Base-by-base conservation (phyloP, 176 grass and related monocot species). In the Echinochloa phyllopogon region DNA sequence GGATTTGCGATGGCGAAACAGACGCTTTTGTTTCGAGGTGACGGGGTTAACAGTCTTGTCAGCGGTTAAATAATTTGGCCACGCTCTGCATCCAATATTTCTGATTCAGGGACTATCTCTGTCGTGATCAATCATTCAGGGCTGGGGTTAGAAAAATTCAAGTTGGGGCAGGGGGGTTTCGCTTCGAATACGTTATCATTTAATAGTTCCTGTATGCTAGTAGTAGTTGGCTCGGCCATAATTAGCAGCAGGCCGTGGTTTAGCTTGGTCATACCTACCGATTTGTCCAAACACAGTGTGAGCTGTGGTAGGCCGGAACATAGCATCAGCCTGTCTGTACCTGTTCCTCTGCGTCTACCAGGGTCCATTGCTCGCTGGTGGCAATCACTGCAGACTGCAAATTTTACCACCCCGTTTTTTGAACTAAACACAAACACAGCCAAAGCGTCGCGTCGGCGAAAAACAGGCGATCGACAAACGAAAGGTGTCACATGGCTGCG, bases 261-360 rank as follows among this genome's bases (percentile, higher is more conserved):
- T 9, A 48, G 51, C 12, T 64, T 37, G 33, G 75, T 48, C 63
- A 68, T 88, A 59, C 70, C 72, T 21, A 85, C 66, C 73, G 40
- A 39, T 80, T 70, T 77, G 76, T 84, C 81, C 69, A 21, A 27
- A 16, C 50, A n/a, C 3, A 18, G 10, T 23, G 6, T 36, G 72
- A 57, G 77, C 61, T 65, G 64, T 63, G 12, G 61, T 8, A 17
- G 67, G 47, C 45, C 37, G 55, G 44, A 2, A 37, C n/a, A 57
- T 27, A 18, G 23, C 21, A 69, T 69, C 83, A 11, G 38, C 33
- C 6, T 70, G 44, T 82, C 39, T 11, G n/a, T 57, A 23, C 10
- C 18, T 78, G 44, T 57, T 77, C 36, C 40, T 67, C 48, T 25
- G 47, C 58, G 38, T 75, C 18, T 62, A 37, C 3, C 69, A 45